Percentiles rank a stretch among this genome's conserved stretches.
These are phyloP conservation scores for Rhinocladiella similis DNA, from an alignment of 2,329 filamentous ascomycete genomes.

Conservation along the genomic window DNA sequence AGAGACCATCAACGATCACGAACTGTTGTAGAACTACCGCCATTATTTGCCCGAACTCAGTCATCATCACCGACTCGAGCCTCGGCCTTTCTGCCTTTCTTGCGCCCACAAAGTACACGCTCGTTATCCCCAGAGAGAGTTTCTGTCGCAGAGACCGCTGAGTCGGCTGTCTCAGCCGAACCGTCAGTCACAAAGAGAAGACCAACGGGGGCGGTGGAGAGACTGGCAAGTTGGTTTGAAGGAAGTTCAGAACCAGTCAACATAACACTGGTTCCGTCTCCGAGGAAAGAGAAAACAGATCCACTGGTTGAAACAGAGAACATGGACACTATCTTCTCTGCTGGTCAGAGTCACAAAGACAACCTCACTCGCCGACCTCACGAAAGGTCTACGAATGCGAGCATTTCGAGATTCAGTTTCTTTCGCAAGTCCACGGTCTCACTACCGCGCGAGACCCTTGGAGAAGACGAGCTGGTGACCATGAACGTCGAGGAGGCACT, in stretches of 20 bases:
- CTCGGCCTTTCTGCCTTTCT: constrained; percentile 28
- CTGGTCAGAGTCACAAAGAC: constrained; percentile 17
- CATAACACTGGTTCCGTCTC: constrained; percentile 40
- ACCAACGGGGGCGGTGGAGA: constrained; percentile 10
- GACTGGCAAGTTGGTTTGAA: constrained; percentile 53
- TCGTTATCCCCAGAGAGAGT: constrained; percentile 27
- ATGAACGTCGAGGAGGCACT: constrained; percentile 56
- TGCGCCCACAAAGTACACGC: constrained; percentile 21
- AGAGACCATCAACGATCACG: constrained; percentile 26
- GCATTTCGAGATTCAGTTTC: constrained; percentile 44
- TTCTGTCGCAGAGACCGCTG: constrained; percentile 14
- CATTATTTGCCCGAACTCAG: constrained; percentile 17
- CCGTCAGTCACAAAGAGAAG: constrained; percentile 19
- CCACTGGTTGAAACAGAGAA: constrained; percentile 20
- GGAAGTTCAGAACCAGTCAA: constrained; percentile 53
- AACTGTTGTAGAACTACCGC: constrained; percentile 26
- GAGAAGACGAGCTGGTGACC: constrained; percentile 54
- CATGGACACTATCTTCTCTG: constrained; percentile 22
- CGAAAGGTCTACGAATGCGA: constrained; percentile 31
- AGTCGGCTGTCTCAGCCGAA: constrained; percentile 9
- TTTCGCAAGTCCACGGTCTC: constrained; percentile 40
- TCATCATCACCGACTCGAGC: constrained; percentile 27
- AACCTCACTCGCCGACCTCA: constrained; percentile 26
- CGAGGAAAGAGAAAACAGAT: constrained; percentile 30
- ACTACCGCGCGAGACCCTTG: constrained; percentile 24